Percentiles rank a stretch among this genome's conserved stretches.
Conservation (phyloP, 129 eudicot species). For the Helianthus annuus region HanXRQr2.0-SUNRISE NC_035433.2:121941953-121942452, state of each 20-base stretch:
- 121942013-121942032: slow-evolving; percentile 47
- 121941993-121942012: slow-evolving; percentile 40
- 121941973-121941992: slow-evolving; percentile 46
- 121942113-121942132: slow-evolving; percentile 60
- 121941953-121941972: slow-evolving; percentile 16
- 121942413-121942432: not conserved
- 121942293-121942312: slow-evolving; percentile 23
- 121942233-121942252: slow-evolving; percentile 39
- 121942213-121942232: slow-evolving; percentile 32
- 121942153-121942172: slow-evolving; percentile 50
- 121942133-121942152: slow-evolving; percentile 46
- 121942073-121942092: slow-evolving; percentile 43
- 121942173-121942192: slow-evolving; percentile 38
- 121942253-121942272: slow-evolving; percentile 58
- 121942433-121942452: slow-evolving; percentile 3
- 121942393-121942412: slow-evolving; percentile 16
- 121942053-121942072: slow-evolving; percentile 35
- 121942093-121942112: slow-evolving; percentile 37
- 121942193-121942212: slow-evolving; percentile 49
- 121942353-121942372: slow-evolving; percentile 18
- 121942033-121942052: slow-evolving; percentile 56
- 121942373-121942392: not conserved
- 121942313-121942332: slow-evolving; percentile 29
- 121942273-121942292: slow-evolving; percentile 34
- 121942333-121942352: slow-evolving; percentile 23